Percentiles rank a stretch among this genome's conserved stretches.
Conservation (phyloP, 2,329 filamentous ascomycete species). For the Alternaria brassicicola region DNA sequence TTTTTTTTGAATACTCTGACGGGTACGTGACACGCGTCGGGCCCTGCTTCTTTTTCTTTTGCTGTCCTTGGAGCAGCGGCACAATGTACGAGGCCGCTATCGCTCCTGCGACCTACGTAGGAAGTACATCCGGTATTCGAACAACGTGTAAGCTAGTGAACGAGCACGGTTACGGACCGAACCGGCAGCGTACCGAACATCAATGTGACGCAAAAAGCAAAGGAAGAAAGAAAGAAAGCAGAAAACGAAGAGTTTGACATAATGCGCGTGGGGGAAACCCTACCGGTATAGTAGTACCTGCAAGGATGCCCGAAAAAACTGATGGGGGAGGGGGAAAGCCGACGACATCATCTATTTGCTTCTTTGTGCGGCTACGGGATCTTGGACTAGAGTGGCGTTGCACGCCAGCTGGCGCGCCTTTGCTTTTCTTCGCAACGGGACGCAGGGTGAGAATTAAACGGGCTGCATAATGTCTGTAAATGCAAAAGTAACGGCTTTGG, state of each 20-base stretch:
- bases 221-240: not conserved
- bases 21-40: not conserved
- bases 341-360: not conserved
- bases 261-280: not conserved
- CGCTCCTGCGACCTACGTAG: not conserved
- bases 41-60: not conserved
- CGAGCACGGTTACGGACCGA: not conserved
- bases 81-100: not conserved
- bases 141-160: conserved; percentile 1
- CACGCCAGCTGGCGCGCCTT: not conserved
- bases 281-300: not conserved
- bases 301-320: not conserved
- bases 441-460: conserved; percentile 2
- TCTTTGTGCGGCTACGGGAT: not conserved
- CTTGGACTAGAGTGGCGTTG: not conserved
- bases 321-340: not conserved
- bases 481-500: conserved; percentile 3
- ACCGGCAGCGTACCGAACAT: not conserved
- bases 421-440: conserved; percentile 1
- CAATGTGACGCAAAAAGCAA: not conserved
- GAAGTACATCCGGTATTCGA: not conserved
- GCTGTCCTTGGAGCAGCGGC: not conserved
- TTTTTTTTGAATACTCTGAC: not conserved
- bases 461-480: not conserved
- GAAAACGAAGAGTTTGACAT: not conserved